phyloP scores from a whole-genome alignment of 805 yeast species.

The Saccharomyces mikatae region DNA sequence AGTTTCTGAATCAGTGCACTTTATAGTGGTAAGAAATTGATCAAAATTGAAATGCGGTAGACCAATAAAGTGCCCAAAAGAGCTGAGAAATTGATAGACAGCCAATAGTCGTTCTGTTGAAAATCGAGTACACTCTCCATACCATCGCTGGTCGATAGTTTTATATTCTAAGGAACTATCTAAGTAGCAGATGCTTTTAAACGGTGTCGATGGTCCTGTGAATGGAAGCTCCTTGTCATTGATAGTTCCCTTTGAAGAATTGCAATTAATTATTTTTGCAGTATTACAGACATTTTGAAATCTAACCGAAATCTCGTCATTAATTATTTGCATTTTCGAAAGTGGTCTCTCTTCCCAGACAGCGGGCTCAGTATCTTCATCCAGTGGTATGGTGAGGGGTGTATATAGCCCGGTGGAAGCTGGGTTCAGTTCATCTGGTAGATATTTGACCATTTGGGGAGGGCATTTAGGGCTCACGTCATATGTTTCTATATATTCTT shows the following conservation, averaged over 20 bases:
- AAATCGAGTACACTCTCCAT: background rate
- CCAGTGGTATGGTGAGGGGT: background rate
- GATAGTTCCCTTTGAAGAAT: background rate
- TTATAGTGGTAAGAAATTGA: slow-evolving; percentile 19
- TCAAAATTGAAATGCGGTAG: slow-evolving; percentile 19
- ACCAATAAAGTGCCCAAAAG: slow-evolving; percentile 14
- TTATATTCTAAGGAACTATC: slow-evolving; percentile 12
- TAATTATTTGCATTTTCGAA: background rate
- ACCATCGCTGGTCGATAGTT: slow-evolving; percentile 1
- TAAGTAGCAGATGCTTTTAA: slow-evolving; percentile 8
- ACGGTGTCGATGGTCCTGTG: slow-evolving; percentile 13
- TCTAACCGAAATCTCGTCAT: background rate
- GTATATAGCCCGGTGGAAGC: background rate
- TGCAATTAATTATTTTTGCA: background rate
- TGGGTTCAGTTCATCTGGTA: background rate
- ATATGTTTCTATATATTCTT: slow-evolving; percentile 41
- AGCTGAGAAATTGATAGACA: slow-evolving; percentile 17
- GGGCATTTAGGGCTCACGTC: slow-evolving; percentile 32
- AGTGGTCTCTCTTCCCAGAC: slow-evolving; percentile 1
- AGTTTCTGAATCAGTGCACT: slow-evolving; percentile 19
- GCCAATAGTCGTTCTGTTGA: slow-evolving; percentile 11
- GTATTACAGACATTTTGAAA: background rate
- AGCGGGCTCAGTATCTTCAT: slow-evolving; percentile 22
- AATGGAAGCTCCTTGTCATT: slow-evolving; percentile 17
- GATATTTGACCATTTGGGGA: slow-evolving; percentile 18